A percentile compares a stretch with the other conserved stretches of the same genome.
Evolutionary conservation across 2,329 filamentous ascomycete species (phyloP).

Genomic region (Thielaviopsis euricoi): DNA sequence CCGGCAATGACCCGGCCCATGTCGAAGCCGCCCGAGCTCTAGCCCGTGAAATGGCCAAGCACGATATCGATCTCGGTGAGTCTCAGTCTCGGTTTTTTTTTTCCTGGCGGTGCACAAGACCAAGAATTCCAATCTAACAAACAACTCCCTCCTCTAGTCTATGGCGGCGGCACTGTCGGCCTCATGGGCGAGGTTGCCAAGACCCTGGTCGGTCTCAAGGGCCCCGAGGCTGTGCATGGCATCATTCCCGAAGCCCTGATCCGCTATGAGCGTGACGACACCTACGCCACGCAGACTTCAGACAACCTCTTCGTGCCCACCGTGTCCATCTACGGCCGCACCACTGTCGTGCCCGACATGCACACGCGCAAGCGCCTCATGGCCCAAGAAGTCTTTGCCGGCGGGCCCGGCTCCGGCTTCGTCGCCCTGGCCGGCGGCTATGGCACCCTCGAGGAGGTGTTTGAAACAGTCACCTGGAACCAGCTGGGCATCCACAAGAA

Average conservation of each 20-base stretch:
- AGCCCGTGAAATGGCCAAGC: constrained; percentile 54
- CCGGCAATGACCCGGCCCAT: constrained; percentile 57
- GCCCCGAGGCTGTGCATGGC: constrained; percentile 71
- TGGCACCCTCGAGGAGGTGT: constrained; percentile 90
- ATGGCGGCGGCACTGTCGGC: constrained; percentile 85
- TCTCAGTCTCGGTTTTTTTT: too few relatives aligned
- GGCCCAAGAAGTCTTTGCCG: constrained; percentile 70
- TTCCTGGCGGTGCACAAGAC: too few relatives aligned
- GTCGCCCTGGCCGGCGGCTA: constrained; percentile 80
- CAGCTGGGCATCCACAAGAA: constrained; percentile 80
- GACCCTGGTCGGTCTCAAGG: constrained; percentile 67
- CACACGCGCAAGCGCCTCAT: constrained; percentile 90
- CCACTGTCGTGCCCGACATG: constrained; percentile 88
- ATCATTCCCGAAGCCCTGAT: constrained; percentile 83
- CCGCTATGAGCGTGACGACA: constrained; percentile 53
- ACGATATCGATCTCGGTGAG: constrained; percentile 59
- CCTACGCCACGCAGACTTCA: constrained; percentile 25
- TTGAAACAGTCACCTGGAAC: constrained; percentile 87
- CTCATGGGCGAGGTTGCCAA: constrained; percentile 90
- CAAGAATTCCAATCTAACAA: too few relatives aligned
- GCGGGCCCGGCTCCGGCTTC: constrained; percentile 73
- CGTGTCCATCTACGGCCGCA: constrained; percentile 55
- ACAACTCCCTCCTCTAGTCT: constrained; percentile 49
- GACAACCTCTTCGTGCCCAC: constrained; percentile 32
- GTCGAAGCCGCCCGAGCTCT: constrained; percentile 63